These are phyloP conservation scores for Allomyces macrogynus DNA, from an alignment of 192 early-diverging fungal species.

Conservation along the genomic window DNA sequence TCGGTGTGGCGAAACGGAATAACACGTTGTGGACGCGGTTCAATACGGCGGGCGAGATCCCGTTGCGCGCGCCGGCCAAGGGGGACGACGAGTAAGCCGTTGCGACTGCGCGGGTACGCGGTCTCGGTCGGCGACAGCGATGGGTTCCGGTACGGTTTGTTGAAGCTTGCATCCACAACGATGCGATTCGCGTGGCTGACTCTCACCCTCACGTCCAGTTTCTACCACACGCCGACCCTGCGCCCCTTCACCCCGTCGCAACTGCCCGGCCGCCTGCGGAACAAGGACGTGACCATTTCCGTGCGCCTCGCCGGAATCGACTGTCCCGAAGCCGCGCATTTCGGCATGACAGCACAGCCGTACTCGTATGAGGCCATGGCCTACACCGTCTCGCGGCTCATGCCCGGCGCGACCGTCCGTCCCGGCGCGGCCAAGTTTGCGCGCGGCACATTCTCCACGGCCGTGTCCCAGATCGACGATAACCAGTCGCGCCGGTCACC, in stretches of 20 bases:
- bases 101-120: not conserved
- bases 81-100: not conserved
- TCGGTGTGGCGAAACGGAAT: no score
- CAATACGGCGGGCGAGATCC: no score
- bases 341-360: conserved; percentile 10
- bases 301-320: conserved; percentile 15
- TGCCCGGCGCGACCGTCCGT: conserved; percentile 6
- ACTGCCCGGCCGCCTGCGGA: no score
- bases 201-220: not conserved
- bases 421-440: no score
- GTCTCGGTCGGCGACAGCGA: not conserved
- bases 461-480: not conserved
- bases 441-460: not conserved
- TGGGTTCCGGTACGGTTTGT: not conserved
- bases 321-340: conserved; percentile 15
- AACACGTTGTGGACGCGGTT: no score
- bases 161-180: no score
- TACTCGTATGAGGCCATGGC: conserved; percentile 8
- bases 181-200: no score
- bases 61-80: no score
- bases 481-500: no score
- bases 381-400: conserved; percentile 3
- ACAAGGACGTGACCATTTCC: conserved; percentile 12
- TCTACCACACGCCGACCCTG: not conserved
- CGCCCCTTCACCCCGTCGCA: not conserved